phyloP scores from a whole-genome alignment of 2,329 filamentous ascomycete genomes.

The Fusarium oxysporum region DNA sequence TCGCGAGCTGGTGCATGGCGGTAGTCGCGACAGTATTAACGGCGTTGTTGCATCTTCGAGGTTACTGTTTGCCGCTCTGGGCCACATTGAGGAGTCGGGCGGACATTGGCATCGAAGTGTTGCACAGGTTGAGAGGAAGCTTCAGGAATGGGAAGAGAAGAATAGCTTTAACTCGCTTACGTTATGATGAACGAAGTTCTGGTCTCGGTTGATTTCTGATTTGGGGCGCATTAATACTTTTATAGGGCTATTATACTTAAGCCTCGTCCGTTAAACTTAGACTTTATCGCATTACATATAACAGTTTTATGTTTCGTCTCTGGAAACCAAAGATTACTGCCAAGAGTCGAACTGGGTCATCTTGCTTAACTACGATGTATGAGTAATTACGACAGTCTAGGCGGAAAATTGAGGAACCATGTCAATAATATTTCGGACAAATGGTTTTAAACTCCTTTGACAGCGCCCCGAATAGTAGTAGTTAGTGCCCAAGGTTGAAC shows the following conservation, averaged over 20 bases:
- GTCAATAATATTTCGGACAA: background rate
- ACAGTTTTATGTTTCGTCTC: background rate
- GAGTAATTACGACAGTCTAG: no score
- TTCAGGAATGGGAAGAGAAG: background rate
- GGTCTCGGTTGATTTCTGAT: rapidly evolving
- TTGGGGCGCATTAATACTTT: background rate
- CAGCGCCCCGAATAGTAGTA: background rate
- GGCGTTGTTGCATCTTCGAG: background rate
- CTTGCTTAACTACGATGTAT: no score
- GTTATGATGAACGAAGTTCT: background rate
- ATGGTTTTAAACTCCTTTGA: background rate
- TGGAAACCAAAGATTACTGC: no score
- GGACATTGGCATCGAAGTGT: background rate
- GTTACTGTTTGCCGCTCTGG: rapidly evolving
- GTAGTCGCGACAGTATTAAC: rapidly evolving
- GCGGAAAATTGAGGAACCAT: background rate
- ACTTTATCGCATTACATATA: background rate
- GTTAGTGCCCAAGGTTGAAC: background rate
- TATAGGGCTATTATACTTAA: background rate
- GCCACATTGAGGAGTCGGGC: rapidly evolving
- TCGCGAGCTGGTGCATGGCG: rapidly evolving
- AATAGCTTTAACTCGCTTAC: rapidly evolving
- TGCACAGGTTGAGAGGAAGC: rapidly evolving
- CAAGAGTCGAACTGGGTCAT: no score
- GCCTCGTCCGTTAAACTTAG: background rate